Evolutionary conservation across 805 yeast genomes (phyloP).

Genomic region (Saccharomycopsis babjevae): DNA sequence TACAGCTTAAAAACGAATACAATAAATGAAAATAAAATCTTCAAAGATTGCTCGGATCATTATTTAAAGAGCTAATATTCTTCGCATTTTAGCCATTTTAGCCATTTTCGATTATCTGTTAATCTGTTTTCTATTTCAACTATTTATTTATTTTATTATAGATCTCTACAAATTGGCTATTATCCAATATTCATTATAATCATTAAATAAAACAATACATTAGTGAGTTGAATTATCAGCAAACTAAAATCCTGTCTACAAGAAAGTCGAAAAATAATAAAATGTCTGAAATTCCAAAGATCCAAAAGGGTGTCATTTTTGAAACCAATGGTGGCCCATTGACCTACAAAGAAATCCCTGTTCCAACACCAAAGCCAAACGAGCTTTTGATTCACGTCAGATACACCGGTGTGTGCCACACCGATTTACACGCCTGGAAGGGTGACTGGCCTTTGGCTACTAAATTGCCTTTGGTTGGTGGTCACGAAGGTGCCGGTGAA

Average conservation of each 20-base stretch:
- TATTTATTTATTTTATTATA: too few species aligned
- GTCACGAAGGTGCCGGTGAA: constrained; percentile 85
- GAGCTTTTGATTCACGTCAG: constrained; percentile 73
- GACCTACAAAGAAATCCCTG: constrained; percentile 63
- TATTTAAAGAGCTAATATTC: too few species aligned
- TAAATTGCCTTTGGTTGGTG: constrained; percentile 72
- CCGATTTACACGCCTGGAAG: constrained; percentile 89
- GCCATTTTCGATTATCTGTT: too few species aligned
- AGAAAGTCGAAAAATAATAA: background rate
- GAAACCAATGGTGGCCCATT: constrained; percentile 57
- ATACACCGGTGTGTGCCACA: constrained; percentile 90
- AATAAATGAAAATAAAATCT: too few species aligned
- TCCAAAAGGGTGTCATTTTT: constrained; percentile 65
- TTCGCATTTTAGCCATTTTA: too few species aligned
- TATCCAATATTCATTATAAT: too few species aligned
- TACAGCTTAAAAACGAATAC: too few species aligned
- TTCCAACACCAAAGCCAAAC: constrained; percentile 67
- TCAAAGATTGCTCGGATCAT: too few species aligned
- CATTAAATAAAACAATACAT: too few species aligned
- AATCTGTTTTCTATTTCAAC: too few species aligned
- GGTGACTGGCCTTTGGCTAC: constrained; percentile 85
- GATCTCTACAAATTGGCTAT: too few species aligned
- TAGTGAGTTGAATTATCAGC: too few species aligned
- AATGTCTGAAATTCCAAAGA: constrained; percentile 42
- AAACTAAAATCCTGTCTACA: background rate